These are phyloP conservation scores for Taiwanofungus camphoratus DNA, from an alignment of 1,284 basidiomycete species.

Conservation along the genomic window DNA sequence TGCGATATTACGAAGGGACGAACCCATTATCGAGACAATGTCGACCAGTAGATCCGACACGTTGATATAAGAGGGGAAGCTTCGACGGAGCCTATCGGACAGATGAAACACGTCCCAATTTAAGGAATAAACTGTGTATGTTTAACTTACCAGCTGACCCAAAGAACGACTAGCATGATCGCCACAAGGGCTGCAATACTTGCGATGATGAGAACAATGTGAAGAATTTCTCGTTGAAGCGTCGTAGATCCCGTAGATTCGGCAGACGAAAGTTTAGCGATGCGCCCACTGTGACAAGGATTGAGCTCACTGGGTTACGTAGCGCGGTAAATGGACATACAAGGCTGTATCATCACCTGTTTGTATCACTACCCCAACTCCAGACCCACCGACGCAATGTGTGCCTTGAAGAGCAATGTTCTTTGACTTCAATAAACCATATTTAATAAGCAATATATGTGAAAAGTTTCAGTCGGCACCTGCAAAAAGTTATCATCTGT, in stretches of 20 bases:
- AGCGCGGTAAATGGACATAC: conserved; percentile 12
- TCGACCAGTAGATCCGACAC: conserved; percentile 51
- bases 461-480: conserved; percentile 31
- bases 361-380: conserved; percentile 47
- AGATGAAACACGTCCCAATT: not conserved
- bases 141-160: conserved; percentile 41
- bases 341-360: conserved; percentile 53
- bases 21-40: conserved; percentile 47
- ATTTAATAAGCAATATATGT: conserved; percentile 42
- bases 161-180: conserved; percentile 48
- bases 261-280: conserved; percentile 47
- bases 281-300: conserved; percentile 39
- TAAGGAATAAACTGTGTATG: not conserved
- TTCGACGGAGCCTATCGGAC: conserved; percentile 26
- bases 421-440: conserved; percentile 46
- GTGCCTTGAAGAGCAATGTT: conserved; percentile 67
- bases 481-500: conserved; percentile 13
- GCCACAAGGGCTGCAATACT: conserved; percentile 39
- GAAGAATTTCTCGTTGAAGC: conserved; percentile 37
- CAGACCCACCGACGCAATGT: conserved; percentile 50
- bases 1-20: not conserved
- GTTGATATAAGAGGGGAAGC: conserved; percentile 51
- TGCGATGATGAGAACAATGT: conserved; percentile 39
- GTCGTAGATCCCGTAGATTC: conserved; percentile 37
- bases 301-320: not conserved